Base-by-base conservation (phyloP, 2,329 filamentous ascomycete genomes). In the Fusarium devonianum region DNA sequence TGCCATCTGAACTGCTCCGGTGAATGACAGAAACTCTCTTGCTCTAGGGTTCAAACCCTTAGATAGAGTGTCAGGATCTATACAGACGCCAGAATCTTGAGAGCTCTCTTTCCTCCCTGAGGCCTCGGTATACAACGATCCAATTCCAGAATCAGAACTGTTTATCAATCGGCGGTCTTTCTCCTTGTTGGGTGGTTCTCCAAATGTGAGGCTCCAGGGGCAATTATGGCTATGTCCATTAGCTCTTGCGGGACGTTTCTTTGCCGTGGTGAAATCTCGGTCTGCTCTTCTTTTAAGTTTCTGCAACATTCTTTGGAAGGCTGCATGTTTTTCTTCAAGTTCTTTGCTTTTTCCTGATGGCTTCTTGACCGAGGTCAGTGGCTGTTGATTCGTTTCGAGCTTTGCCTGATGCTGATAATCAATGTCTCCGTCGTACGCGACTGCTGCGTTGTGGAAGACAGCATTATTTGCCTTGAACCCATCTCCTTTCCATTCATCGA, bases 11-110 rank as follows among this genome's bases (percentile, higher is more conserved):
- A 46, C 45, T 12, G 32, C 37, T 9, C 33, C 41, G 10, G 37
- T 54, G 21, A 70, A 61, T 1, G 69, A 71, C 7, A 71, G 53
- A 37, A 71, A 71, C 32, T 71, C 69, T 44, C 69, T 66, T 28
- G 69, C 69, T 49, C 58, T 66, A 4, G 69, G 69, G 33, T 71
- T 71, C 53, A 70, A 55, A 1, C 52, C 58, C 16, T 53, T 58
- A 14, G 48, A 41, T 19, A 54, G 50, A 16, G 36, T 9, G 6
- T 48, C 16, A 3, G 36, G 14, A 18, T 53, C 48, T 7, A 58
- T 28, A 14, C n/a, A 58, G 22, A 59, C 32, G 7, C 53, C 54
- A 3, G 62, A 64, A 51, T 64, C 62, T 3, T 34, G 45, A 14
- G 62, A 59, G 11, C 26, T 46, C 2, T 56, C 55, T 19, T 55